Percentiles rank a stretch among this genome's conserved stretches.
phyloP scores from a whole-genome alignment of 2,329 filamentous ascomycete species.

The Colletotrichum noveboracense region DNA sequence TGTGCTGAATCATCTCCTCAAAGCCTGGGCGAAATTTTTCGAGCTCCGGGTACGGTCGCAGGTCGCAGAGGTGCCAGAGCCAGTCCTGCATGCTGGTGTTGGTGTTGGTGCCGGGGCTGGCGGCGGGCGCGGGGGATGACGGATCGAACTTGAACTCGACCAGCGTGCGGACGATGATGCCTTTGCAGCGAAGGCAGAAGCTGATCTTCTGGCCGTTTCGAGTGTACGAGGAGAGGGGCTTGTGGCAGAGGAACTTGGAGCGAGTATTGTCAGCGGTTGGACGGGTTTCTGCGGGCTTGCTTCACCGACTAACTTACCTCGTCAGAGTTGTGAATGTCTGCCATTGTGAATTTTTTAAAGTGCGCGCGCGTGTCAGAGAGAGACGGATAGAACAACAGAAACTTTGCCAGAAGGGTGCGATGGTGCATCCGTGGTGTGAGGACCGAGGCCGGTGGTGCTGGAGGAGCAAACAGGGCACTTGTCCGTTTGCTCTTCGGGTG shows the following conservation, averaged over 20 bases:
- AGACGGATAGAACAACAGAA: not conserved
- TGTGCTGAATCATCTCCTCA: not conserved
- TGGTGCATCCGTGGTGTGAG: not conserved
- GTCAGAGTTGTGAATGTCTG: not conserved
- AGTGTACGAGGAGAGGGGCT: not conserved
- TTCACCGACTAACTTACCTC: not conserved
- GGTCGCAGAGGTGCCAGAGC: not conserved
- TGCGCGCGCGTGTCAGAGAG: not conserved
- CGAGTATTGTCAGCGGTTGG: not conserved
- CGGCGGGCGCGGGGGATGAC: not conserved
- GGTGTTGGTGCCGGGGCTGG: not conserved
- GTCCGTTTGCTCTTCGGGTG: not conserved
- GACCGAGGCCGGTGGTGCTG: no score
- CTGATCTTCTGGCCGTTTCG: not conserved
- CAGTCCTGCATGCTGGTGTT: not conserved
- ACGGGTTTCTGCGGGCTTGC: not conserved
- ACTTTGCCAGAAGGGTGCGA: not conserved
- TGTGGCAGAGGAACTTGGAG: not conserved
- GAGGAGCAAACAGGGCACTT: not conserved
- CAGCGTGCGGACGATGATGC: not conserved
- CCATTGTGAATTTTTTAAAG: not conserved
- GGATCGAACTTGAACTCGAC: not conserved
- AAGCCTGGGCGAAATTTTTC: not conserved
- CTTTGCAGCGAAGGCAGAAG: not conserved
- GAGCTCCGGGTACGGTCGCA: not conserved